A percentile compares a stretch with the other conserved stretches of the same genome.
These are phyloP conservation scores for Gynandropsis gynandra DNA, from an alignment of 345 rosid species.

Conservation along the genomic window DNA sequence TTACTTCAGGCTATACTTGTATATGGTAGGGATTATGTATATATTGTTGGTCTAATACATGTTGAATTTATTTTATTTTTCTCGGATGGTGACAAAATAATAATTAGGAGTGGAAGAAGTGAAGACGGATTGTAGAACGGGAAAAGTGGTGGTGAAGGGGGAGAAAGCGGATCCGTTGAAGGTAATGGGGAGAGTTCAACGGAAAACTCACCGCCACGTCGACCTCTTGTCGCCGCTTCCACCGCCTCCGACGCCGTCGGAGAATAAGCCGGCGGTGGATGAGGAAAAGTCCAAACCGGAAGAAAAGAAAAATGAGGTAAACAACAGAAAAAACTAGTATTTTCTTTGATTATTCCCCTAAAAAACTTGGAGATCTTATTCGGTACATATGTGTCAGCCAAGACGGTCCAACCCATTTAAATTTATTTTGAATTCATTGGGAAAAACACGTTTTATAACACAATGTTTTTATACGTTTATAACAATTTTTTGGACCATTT, in stretches of 20 bases:
- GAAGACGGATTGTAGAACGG: conserved; percentile 68
- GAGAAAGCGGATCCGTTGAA: conserved; percentile 90
- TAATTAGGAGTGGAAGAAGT: conserved; percentile 83
- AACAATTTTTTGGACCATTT: too few relatives aligned
- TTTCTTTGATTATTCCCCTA: too few relatives aligned
- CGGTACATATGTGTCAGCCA: too few relatives aligned
- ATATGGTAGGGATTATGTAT: background rate
- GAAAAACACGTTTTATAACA: too few relatives aligned
- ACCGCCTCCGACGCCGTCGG: conserved; percentile 57
- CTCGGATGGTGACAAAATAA: background rate
- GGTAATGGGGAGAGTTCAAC: conserved; percentile 70
- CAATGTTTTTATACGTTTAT: too few relatives aligned
- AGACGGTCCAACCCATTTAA: too few relatives aligned
- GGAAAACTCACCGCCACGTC: conserved; percentile 80
- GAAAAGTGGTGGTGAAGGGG: conserved; percentile 92
- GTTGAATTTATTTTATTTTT: background rate
- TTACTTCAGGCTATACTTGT: background rate
- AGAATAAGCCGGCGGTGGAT: conserved; percentile 43
- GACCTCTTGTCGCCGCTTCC: conserved; percentile 88
- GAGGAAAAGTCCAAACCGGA: conserved; percentile 49
- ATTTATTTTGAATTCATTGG: too few relatives aligned
- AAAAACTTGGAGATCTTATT: too few relatives aligned
- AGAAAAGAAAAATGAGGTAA: conserved; percentile 81
- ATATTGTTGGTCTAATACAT: background rate
- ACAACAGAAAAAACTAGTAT: too few relatives aligned